Base-by-base conservation (phyloP, 2,329 filamentous ascomycete species). In the Orbilia brochopaga region DNA sequence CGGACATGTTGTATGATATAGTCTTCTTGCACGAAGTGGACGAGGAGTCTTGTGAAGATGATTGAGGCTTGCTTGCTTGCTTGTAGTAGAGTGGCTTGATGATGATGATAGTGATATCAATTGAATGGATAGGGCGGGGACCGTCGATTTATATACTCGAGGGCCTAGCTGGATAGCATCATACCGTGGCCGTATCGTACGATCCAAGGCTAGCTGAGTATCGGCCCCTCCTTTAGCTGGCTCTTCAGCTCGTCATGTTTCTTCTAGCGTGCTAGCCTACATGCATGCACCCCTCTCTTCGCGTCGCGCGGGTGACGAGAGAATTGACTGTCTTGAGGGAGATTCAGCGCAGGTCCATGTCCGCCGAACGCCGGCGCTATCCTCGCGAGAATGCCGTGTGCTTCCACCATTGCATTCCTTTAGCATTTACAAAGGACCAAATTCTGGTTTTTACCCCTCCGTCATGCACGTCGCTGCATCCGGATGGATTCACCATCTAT, bases 381-480 rank as follows among this genome's bases (percentile, higher is more conserved):
- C n/a, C 44, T 48, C 17, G n/a, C 19, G 19, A 23, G 13, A 15
- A 42, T 6, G 27, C 2, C 4, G 37, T 6, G 5, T 52, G 35
- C 24, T 13, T 21, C 27, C 48, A 44, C 8, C 60, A 63, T 63
- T 65, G 42, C 15, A 48, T 15, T 15, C 40, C 17, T n/a, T n/a
- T n/a, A n/a, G n/a, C 40, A 23, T 21, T 8, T 17, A 48, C 44
- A 17, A 8, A 48, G 21, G 21, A 57, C 30, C 52, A 54, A 57
- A 50, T 48, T 51, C 50, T 23, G 57, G 23, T 32, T 32, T 32
- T 40, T 48, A 63, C 40, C 59, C 59, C 59, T 50, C 59, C 30
- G 42, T 50, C 52, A 55, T 66, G 62, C 48, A 66, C 4, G 48
- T 64, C 54, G 67, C 67, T 72, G 55, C 60, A 72, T 72, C 48